Percentiles rank a stretch among this genome's conserved stretches.
These are phyloP conservation scores for Pleurotus salmoneostramineus DNA, from an alignment of 768 basidiomycete genomes.

Conservation along the genomic window DNA sequence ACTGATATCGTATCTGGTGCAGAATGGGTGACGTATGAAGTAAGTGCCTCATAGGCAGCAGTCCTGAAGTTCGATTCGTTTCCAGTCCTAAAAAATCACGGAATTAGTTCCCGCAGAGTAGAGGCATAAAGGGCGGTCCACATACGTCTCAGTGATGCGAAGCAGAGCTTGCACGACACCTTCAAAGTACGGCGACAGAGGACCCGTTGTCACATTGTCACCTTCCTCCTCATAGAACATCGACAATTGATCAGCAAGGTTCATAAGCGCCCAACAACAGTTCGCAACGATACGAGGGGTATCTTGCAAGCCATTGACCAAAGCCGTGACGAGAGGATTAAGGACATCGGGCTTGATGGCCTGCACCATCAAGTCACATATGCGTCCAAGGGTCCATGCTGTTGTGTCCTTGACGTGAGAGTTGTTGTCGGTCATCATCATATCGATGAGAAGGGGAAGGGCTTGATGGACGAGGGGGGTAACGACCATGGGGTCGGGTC, in stretches of 20 bases:
- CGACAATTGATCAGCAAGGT: slow-evolving; percentile 86
- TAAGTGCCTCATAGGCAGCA: slow-evolving; percentile 94
- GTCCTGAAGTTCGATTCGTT: slow-evolving; percentile 94
- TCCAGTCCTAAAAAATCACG: slow-evolving; percentile 41
- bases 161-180: slow-evolving; percentile 82
- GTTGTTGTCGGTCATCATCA: slow-evolving; percentile 82
- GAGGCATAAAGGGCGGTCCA: slow-evolving; percentile 4
- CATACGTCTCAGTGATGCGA: slow-evolving; percentile 82
- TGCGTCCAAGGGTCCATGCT: slow-evolving; percentile 95
- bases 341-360: slow-evolving; percentile 88
- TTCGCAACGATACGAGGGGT: slow-evolving; percentile 85
- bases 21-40: slow-evolving; percentile 79
- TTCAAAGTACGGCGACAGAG: slow-evolving; percentile 87
- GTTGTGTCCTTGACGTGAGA: slow-evolving; percentile 92
- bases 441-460: slow-evolving; percentile 87
- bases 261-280: slow-evolving; percentile 97
- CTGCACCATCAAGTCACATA: slow-evolving; percentile 84
- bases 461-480: slow-evolving; percentile 93
- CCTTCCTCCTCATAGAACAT: slow-evolving; percentile 59
- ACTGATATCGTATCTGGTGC: slow-evolving; percentile 75
- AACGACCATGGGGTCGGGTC: slow-evolving; percentile 85
- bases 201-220: slow-evolving; percentile 49
- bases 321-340: slow-evolving; percentile 74
- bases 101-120: slow-evolving; percentile 11
- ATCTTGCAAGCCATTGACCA: slow-evolving; percentile 78